Conservation (phyloP, 2,329 filamentous ascomycete species). For the Didymella pinodella region DNA sequence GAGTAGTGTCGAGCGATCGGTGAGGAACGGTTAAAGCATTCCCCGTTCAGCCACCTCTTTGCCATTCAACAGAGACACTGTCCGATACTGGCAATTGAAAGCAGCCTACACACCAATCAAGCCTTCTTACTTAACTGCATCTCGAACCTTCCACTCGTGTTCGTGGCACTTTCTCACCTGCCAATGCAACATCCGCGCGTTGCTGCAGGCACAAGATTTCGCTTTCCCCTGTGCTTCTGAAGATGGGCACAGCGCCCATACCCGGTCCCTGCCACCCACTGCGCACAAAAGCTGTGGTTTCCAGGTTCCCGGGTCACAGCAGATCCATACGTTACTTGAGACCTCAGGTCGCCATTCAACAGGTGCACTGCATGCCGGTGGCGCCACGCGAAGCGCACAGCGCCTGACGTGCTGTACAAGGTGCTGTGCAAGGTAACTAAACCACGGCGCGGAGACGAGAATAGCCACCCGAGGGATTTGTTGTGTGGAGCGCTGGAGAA, state of each 20-base stretch:
- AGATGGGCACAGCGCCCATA: neutral
- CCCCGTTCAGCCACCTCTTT: neutral
- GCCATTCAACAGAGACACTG: neutral
- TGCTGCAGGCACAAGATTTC: constrained; percentile 12
- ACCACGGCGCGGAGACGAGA: constrained; percentile 5
- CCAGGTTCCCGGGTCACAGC: neutral
- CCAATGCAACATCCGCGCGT: neutral
- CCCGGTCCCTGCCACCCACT: neutral
- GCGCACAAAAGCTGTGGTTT: neutral
- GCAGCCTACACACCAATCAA: neutral
- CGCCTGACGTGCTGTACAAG: neutral
- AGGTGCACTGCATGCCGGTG: constrained; percentile 11
- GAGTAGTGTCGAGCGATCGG: neutral
- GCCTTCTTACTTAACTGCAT: neutral
- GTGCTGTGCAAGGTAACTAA: neutral
- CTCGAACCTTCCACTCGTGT: neutral
- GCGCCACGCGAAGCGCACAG: constrained; percentile 9
- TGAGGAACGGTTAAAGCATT: neutral
- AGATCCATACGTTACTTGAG: neutral
- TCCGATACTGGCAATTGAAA: neutral
- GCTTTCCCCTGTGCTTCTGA: neutral
- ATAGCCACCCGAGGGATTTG: constrained; percentile 9
- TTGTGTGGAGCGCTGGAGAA: neutral
- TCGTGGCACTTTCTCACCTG: neutral
- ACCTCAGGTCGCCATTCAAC: constrained; percentile 10